Evolutionary conservation across 2,329 filamentous ascomycete species (phyloP), one percentile per base, ranked within the genome.

Genomic region (Diplodia seriata): DNA sequence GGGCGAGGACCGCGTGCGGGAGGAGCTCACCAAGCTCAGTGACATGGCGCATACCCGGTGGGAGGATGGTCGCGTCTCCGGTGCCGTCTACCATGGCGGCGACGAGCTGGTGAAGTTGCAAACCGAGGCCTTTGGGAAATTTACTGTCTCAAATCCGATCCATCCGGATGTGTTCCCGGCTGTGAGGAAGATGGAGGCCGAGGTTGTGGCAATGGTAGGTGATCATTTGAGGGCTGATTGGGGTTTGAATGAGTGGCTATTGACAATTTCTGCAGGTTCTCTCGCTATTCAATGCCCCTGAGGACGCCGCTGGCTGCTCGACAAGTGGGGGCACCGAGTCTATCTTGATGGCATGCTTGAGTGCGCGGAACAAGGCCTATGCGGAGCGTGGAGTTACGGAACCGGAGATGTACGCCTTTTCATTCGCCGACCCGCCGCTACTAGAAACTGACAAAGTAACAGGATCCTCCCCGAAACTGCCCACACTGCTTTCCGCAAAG

Each of bases 141-240:
- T 99, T 78, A 94, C 93, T 62, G 95, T 99, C 36, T 87, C 93
- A 49, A 99, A 99, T 79, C 95, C 95, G 3, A 95, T 99, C 73
- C 95, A 99, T 79, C 95, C 95, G 7, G 95, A 99, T 81, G 94
- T 99, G 53, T 99, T 99, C 81, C 95, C 95, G 18, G 95, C 94
- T 33, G 94, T 99, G 64, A 86, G 95, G 74, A 99, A 99, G 87
- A 99, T 99, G 95, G 95, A 99, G 83, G 94, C 95, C 54, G 95
- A 99, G 82, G 85, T 99, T 70, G 95, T 99, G 64, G 91, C 94
- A 72, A 99, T 99, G 94, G 93, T 96, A 77, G 57, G 77, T 65
- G 20, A 43, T 68, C 62, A 65, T 64, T 59, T 12, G 31, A 33
- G n/a, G 36, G 7, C 43, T 20, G n/a, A 31, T 18, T 20, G 43